Evolutionary conservation across 257 asterid genomes (phyloP), one percentile per base, ranked within the genome.

Genomic region (Verbena officinalis): DNA sequence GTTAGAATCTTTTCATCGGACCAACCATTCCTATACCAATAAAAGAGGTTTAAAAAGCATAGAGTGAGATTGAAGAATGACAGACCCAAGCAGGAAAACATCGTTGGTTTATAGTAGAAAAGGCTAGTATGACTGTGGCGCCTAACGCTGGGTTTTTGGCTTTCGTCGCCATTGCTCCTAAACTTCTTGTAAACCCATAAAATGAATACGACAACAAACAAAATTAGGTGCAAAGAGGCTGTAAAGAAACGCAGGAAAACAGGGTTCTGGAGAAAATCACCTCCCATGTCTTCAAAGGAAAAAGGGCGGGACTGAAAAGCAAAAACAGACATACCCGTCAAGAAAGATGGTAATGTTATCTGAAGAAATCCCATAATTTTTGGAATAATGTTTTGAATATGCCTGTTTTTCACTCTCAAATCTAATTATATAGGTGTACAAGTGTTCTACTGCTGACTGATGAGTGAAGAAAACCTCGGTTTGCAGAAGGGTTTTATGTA

Each of bases 1-100:
- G 82, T 77, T 30, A 79, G 51, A 31, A 82, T 73, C 71, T 92
- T 85, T 84, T 87, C 96, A 50, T 89, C 90, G 33, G 80, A 73
- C 87, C 88, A 88, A 33, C 90, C 95, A 69, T 55, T 78, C 74
- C 63, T 74, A 63, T 80, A 80, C 96, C 95, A 89, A 51, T 64
- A 82, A 40, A 89, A 89, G 52, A 71, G 78, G 81, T 65, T 61
- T 55, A 84, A 62, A 3, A 83, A 51, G 77, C 86, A 75, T 4
- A 86, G 62, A 34, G 69, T 63, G 48, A 89, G 77, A 74, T 83
- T 80, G 50, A 89, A 73, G 7, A 70, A 48, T 3, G 86, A 80
- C 44, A 92, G 58, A 20, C 78, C 55, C 67, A 82, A 64, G 36
- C 78, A 86, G 22, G 84, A 79, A 72, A 70, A 61, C 59, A 81